Evolutionary conservation across 2,329 filamentous ascomycete species (phyloP).

Genomic region (Biscogniauxia marginata): DNA sequence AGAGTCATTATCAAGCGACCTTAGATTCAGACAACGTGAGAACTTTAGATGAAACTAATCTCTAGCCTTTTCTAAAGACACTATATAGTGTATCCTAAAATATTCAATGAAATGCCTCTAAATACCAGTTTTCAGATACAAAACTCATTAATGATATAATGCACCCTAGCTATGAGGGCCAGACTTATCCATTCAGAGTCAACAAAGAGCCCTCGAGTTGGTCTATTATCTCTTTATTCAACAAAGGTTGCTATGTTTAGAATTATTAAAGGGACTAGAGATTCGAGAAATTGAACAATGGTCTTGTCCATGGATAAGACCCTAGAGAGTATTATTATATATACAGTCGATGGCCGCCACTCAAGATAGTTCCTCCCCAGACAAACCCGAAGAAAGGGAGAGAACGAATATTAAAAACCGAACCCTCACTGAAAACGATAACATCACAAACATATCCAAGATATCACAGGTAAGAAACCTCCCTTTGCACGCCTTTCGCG

Average conservation of each 20-base stretch:
- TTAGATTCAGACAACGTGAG: too few relatives aligned
- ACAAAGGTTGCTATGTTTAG: not conserved
- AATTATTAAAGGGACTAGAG: not conserved
- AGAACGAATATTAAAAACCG: not conserved
- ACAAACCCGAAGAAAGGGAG: not conserved
- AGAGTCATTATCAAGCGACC: too few relatives aligned
- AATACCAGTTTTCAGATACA: too few relatives aligned
- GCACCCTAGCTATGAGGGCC: not conserved
- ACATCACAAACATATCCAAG: not conserved
- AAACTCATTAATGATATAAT: too few relatives aligned
- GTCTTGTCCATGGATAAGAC: not conserved
- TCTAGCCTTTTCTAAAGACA: too few relatives aligned
- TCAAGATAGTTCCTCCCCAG: not conserved
- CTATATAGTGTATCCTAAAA: too few relatives aligned
- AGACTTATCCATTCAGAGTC: not conserved
- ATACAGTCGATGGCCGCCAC: not conserved
- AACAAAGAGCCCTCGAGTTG: not conserved
- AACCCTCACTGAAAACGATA: not conserved
- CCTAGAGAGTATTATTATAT: not conserved
- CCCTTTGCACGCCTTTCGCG: not conserved
- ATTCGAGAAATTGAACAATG: not conserved
- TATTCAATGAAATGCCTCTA: too few relatives aligned
- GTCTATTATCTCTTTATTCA: not conserved
- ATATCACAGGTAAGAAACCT: not conserved
- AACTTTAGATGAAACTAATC: too few relatives aligned